Evolutionary conservation across 2,329 filamentous ascomycete genomes (phyloP), one percentile per base, ranked within the genome.

Genomic region (Aspergillus persii): DNA sequence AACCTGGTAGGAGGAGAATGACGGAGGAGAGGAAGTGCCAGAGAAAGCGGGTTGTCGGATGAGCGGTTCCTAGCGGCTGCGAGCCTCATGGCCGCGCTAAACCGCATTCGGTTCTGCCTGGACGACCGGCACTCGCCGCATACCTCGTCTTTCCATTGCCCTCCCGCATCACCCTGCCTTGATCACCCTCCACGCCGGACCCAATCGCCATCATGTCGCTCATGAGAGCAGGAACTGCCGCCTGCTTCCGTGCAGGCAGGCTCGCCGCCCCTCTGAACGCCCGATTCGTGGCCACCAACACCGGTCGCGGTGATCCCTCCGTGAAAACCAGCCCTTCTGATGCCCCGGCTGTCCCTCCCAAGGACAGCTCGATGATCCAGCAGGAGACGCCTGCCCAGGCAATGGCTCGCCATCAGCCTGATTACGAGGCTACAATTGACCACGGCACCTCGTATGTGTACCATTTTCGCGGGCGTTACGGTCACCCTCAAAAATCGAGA

Each of bases 391-490:
- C 84, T 39, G 71, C 76, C 11, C 77, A 84, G 68, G 81, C 79
- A 61, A 78, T 81, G 71, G 75, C 82, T 65, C 82, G 81, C 66
- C 91, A 95, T 75, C 83, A 90, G 69, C 92, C 91, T 61, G 89
- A 96, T 74, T 97, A 96, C 76, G 84, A 84, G 66, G 89, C 89
- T 48, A 87, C 87, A 53, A 84, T 90, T 69, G 94, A 98, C 78
- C 93, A 92, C 79, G 90, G 90, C 63, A 96, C 92, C 65, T 97
- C 93, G 93, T 97, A 85, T 74, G 89, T 71, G 8, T 39, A 15
- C 41, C 64, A 54, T 31, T 31, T 53, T 30, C 36, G 15, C 12
- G 12, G 18, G 44, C 12, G 4, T 47, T 44, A 46, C 53, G 36
- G 18, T 23, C 27, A 44, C 50, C 48, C 30, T 18, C 41, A 56